Percentiles rank a stretch among this genome's conserved stretches.
phyloP scores from a whole-genome alignment of 2,329 filamentous ascomycete species.

The Helotiales sp. region DNA sequence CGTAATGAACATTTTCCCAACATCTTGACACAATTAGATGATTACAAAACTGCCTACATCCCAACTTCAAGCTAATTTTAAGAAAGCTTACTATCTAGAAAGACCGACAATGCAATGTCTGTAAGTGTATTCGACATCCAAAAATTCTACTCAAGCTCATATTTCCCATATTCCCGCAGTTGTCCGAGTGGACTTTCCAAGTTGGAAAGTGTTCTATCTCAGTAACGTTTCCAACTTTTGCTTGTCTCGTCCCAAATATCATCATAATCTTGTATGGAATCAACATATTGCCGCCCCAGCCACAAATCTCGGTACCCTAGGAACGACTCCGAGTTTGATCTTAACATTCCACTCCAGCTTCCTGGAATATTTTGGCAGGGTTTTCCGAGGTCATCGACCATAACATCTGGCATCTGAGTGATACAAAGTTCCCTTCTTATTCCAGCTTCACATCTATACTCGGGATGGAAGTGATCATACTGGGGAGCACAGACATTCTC shows the following conservation, averaged over 20 bases:
- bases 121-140: no score
- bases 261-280: background rate
- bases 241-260: background rate
- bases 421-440: background rate
- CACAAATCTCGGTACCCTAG: background rate
- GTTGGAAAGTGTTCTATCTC: background rate
- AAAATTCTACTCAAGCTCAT: no score
- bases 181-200: no score
- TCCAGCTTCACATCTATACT: slow-evolving; percentile 2
- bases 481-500: background rate
- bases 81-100: no score
- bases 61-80: no score
- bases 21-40: no score
- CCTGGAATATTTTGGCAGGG: slow-evolving; percentile 2
- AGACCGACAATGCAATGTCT: no score
- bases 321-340: slow-evolving; percentile 1
- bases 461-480: slow-evolving; percentile 6
- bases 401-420: background rate
- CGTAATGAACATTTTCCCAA: no score
- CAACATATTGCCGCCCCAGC: background rate
- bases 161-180: no score
- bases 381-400: background rate
- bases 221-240: background rate
- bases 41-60: no score
- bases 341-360: background rate